Evolutionary conservation across 2,329 filamentous ascomycete species (phyloP).

Genomic region (Coniella lustricola): DNA sequence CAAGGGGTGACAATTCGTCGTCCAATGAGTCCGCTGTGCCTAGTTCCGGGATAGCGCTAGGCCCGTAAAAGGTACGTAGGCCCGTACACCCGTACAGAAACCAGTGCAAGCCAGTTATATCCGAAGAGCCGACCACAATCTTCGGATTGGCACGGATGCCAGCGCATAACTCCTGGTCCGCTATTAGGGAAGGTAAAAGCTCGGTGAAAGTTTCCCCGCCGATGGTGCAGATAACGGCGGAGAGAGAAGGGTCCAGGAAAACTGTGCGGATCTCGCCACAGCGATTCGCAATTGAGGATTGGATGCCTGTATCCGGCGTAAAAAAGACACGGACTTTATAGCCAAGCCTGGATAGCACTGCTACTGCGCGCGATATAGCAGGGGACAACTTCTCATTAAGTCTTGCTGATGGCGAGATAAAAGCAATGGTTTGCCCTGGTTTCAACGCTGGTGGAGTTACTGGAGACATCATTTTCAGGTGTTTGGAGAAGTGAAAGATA

Average conservation of each 20-base stretch:
- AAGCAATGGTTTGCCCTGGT: constrained; percentile 31
- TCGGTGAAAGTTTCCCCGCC: constrained; percentile 32
- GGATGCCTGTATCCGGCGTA: constrained; percentile 24
- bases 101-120: constrained; percentile 36
- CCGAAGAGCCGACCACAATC: constrained; percentile 34
- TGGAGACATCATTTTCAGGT: background rate
- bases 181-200: constrained; percentile 29
- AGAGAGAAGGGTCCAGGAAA: constrained; percentile 28
- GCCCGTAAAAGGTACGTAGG: constrained; percentile 36
- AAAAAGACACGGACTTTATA: constrained; percentile 28
- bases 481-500: background rate
- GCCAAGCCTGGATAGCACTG: constrained; percentile 24
- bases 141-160: constrained; percentile 30
- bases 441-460: constrained; percentile 17
- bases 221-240: constrained; percentile 32
- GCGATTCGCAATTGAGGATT: constrained; percentile 28
- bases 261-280: constrained; percentile 30
- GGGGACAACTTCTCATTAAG: constrained; percentile 25
- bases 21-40: constrained; percentile 19
- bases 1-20: constrained; percentile 20
- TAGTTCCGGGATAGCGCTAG: constrained; percentile 32
- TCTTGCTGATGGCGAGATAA: constrained; percentile 32
- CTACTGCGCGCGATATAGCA: constrained; percentile 24
- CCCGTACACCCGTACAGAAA: constrained; percentile 29
- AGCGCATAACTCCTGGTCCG: constrained; percentile 28